These are phyloP conservation scores for Podila minutissima DNA, from an alignment of 192 early-diverging fungal species.

Conservation along the genomic window DNA sequence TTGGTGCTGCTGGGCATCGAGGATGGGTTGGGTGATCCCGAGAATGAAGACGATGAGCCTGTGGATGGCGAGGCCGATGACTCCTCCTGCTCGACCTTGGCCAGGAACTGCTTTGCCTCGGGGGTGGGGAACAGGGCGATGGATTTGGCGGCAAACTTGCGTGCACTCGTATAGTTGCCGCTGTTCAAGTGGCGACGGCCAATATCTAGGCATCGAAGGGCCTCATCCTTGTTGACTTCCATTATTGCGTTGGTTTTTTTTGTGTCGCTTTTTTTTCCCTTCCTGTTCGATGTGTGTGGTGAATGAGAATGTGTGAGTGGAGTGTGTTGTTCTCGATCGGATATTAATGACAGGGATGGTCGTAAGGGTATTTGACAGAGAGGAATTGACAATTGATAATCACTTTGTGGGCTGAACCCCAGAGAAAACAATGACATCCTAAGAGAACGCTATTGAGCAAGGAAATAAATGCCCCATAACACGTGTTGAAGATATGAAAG, in stretches of 20 bases:
- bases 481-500: no score
- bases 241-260: constrained; percentile 40
- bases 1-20: constrained; percentile 24
- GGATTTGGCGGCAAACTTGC: constrained; percentile 89
- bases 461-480: no score
- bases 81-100: constrained; percentile 36
- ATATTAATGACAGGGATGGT: no score
- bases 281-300: no score
- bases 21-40: constrained; percentile 25
- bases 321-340: no score
- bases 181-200: constrained; percentile 73
- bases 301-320: no score
- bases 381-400: no score
- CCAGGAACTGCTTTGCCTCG: constrained; percentile 68
- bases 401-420: no score
- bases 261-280: neutral
- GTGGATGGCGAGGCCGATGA: constrained; percentile 13
- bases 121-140: constrained; percentile 80
- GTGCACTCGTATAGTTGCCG: constrained; percentile 74
- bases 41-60: constrained; percentile 18
- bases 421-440: no score
- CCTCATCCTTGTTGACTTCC: constrained; percentile 92
- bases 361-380: no score
- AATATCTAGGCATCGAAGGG: constrained; percentile 77
- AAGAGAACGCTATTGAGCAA: no score